These are phyloP conservation scores for Zymoseptoria crescenta DNA, from an alignment of 2,329 filamentous ascomycete genomes.

Conservation along the genomic window DNA sequence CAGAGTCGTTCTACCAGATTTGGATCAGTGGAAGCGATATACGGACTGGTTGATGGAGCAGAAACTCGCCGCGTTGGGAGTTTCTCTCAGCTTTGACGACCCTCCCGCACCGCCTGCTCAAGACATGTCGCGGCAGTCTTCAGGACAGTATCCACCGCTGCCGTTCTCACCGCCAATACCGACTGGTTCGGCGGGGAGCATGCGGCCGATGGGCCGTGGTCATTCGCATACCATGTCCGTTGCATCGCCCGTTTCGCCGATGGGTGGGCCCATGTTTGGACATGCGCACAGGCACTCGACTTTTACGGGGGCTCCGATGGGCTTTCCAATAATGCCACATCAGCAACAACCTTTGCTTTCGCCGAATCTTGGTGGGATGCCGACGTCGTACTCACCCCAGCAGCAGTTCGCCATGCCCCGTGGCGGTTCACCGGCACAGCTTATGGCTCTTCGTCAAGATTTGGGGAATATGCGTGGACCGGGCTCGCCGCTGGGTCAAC, in stretches of 20 bases:
- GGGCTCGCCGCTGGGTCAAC: conserved; percentile 55
- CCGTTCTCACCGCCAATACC: conserved; percentile 79
- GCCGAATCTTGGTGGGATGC: conserved; percentile 41
- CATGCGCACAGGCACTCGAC: conserved; percentile 66
- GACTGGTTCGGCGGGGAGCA: conserved; percentile 65
- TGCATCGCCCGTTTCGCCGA: conserved; percentile 65
- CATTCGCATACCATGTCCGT: conserved; percentile 52
- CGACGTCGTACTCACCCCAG: conserved; percentile 32
- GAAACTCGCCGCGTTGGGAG: conserved; percentile 84
- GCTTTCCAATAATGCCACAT: conserved; percentile 52
- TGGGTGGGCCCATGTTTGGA: conserved; percentile 41
- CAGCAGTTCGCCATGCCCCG: conserved; percentile 25
- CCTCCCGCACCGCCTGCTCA: conserved; percentile 38
- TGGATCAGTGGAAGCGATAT: conserved; percentile 70
- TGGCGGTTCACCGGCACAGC: conserved; percentile 39
- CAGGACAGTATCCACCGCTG: conserved; percentile 65
- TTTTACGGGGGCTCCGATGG: conserved; percentile 56
- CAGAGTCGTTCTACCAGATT: conserved; percentile 60
- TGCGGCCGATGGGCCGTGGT: conserved; percentile 29
- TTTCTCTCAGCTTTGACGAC: conserved; percentile 68
- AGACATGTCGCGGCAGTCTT: conserved; percentile 56
- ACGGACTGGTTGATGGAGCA: conserved; percentile 78
- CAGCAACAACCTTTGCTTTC: conserved; percentile 32
- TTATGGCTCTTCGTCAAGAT: conserved; percentile 28
- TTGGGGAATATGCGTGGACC: conserved; percentile 25